Conservation (phyloP, 2,329 filamentous ascomycete genomes). For the Colletotrichum spaethianum region DNA sequence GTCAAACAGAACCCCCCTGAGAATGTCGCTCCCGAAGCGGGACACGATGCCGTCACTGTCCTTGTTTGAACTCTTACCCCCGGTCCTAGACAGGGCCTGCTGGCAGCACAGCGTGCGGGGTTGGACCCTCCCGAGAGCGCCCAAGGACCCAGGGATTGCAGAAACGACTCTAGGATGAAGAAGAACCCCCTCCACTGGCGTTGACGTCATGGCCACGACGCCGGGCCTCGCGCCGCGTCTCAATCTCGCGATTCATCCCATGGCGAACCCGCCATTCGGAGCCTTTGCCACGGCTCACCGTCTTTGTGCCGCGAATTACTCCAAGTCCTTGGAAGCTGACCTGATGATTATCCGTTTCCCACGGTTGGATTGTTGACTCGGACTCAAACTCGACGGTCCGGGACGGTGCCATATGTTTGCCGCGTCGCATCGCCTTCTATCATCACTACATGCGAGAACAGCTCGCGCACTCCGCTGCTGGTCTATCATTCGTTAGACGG, state of each 20-base stretch:
- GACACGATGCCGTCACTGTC: constrained; percentile 31
- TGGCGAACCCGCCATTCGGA: neutral
- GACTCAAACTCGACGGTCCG: neutral
- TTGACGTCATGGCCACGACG: constrained; percentile 22
- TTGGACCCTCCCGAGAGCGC: neutral
- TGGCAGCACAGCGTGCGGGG: constrained; percentile 4
- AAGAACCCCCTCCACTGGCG: neutral
- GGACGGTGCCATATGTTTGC: neutral
- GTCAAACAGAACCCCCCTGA: constrained; percentile 16
- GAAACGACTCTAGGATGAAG: neutral
- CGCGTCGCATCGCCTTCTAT: neutral
- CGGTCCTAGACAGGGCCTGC: neutral
- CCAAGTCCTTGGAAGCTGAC: neutral
- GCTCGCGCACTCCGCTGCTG: too few relatives aligned
- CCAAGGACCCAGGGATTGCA: neutral
- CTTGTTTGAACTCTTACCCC: neutral
- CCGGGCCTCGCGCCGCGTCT: constrained; percentile 1
- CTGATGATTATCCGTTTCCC: neutral
- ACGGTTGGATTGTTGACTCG: neutral
- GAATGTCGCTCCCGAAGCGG: constrained; percentile 18
- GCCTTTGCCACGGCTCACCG: neutral
- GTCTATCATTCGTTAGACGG: neutral
- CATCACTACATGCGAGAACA: neutral
- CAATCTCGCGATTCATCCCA: neutral
- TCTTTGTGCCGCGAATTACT: neutral